Evolutionary conservation across 176 grass and related monocot species (phyloP), one percentile per base, ranked within the genome.

Genomic region (Rhynchospora breviuscula): DNA sequence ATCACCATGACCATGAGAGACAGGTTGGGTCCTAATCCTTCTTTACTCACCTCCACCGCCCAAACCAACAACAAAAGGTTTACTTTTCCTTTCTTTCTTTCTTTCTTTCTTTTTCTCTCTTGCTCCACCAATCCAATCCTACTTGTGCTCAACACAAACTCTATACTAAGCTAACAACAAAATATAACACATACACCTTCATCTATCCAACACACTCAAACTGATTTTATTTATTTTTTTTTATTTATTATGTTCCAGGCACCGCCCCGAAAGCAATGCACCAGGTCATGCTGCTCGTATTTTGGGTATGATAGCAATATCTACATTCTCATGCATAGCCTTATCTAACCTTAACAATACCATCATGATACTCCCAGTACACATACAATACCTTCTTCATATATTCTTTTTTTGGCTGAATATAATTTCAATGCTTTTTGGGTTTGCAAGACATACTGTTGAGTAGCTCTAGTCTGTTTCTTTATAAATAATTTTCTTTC

Each of bases 231-330:
- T 21, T 53, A 14, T n/a, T 52, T 13, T 54, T 75, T 52, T 76
- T 76, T 29, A 53, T 44, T 53, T 76, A 54, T 76, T 76, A 76
- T 76, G 21, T 76, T 52, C 54, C 72, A 76, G 72, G 72, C 72
- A 76, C 26, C 48, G 48, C 5, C 25, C 54, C 11, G 72, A 52
- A 76, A 76, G 72, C 22, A 76, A 26, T 54, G 72, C 47, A 29
- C 26, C 22, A 54, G 47, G 2, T 53, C 49, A 29, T 76, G 48
- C 22, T 53, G 48, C 5, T 76, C 47, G 43, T 76, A 26, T 54
- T 76, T 52, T 54, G 3, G 72, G 72, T 76, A 76, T 29, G 44
- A 6, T 48, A 22, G 22, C 48, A 10, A 5, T 74, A 26, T 31
- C 0, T 54, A 14, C 52, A 52, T 23, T 52, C 47, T 26, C 19